These are phyloP conservation scores for Phytophthora nicotianae DNA, from an alignment of 352 stramenopile species.

Conservation along the genomic window DNA sequence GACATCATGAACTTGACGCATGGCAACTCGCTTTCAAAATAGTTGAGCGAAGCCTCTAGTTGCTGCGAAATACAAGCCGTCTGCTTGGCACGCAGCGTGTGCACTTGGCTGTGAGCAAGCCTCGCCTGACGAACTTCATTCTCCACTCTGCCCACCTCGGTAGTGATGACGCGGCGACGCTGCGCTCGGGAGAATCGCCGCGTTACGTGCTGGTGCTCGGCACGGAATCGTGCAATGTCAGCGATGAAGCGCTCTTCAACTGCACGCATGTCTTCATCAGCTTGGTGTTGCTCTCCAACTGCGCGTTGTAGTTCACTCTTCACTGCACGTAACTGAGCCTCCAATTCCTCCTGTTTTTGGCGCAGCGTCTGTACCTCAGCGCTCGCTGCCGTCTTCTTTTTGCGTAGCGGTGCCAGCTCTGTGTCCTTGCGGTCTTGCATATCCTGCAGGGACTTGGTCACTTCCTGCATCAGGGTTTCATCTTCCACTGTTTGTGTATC, in stretches of 20 bases:
- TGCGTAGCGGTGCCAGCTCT: conserved; percentile 36
- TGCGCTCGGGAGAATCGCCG: conserved; percentile 41
- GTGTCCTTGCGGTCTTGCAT: conserved; percentile 50
- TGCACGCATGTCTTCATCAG: conserved; percentile 48
- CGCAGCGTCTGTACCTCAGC: conserved; percentile 35
- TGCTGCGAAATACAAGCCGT: conserved; percentile 57
- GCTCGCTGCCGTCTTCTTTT: conserved; percentile 31
- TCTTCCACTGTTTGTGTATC: conserved; percentile 29
- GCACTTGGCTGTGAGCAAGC: conserved; percentile 45
- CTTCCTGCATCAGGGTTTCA: conserved; percentile 40
- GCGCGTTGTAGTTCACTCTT: conserved; percentile 55
- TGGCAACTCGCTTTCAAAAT: conserved; percentile 76
- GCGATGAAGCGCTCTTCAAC: conserved; percentile 59
- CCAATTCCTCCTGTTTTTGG: conserved; percentile 53
- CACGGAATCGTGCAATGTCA: conserved; percentile 49
- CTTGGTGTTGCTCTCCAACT: conserved; percentile 37
- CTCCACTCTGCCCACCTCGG: conserved; percentile 43
- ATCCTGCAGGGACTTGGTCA: conserved; percentile 39
- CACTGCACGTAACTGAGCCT: conserved; percentile 58
- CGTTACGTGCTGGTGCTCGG: conserved; percentile 56
- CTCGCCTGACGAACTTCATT: conserved; percentile 43
- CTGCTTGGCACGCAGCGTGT: conserved; percentile 54
- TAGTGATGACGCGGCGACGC: conserved; percentile 43
- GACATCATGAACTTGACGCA: conserved; percentile 85
- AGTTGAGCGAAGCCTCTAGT: conserved; percentile 68